These are phyloP conservation scores for Suillus hirtellus DNA, from an alignment of 768 basidiomycete genomes.

Conservation along the genomic window DNA sequence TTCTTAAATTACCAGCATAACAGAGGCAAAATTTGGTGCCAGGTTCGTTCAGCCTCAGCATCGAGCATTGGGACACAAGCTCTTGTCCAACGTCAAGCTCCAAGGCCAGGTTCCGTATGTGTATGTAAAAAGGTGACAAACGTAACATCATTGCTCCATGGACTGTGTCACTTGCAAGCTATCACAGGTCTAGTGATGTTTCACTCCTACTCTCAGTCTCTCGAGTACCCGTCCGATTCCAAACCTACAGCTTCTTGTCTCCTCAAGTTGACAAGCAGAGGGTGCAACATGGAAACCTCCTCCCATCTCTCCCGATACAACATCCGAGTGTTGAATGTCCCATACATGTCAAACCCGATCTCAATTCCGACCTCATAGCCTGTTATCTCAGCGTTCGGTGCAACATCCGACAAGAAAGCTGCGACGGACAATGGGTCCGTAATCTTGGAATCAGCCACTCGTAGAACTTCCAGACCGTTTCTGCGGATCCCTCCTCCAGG, in stretches of 20 bases:
- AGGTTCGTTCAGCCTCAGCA: too few species aligned
- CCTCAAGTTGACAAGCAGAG: slow-evolving; percentile 6
- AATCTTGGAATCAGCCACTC: slow-evolving; percentile 5
- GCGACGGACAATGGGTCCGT: background rate
- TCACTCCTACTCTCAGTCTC: background rate
- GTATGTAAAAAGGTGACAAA: background rate
- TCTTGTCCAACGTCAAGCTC: background rate
- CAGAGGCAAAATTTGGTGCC: too few species aligned
- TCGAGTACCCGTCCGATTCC: background rate
- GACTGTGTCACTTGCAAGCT: background rate
- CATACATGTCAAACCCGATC: background rate
- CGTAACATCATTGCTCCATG: background rate
- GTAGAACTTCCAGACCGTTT: background rate
- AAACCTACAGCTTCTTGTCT: background rate
- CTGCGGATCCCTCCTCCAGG: slow-evolving; percentile 1
- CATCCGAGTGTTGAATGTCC: background rate
- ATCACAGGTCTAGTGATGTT: background rate
- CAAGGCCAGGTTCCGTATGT: background rate
- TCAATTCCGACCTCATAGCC: background rate
- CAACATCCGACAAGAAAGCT: slow-evolving; percentile 4
- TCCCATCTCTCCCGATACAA: slow-evolving; percentile 6
- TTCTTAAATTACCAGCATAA: background rate
- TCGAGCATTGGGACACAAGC: background rate
- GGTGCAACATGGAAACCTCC: background rate
- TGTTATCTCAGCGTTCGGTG: slow-evolving; percentile 6